Evolutionary conservation across 2,329 filamentous ascomycete genomes (phyloP).

Genomic region (Aspergillus sp.): DNA sequence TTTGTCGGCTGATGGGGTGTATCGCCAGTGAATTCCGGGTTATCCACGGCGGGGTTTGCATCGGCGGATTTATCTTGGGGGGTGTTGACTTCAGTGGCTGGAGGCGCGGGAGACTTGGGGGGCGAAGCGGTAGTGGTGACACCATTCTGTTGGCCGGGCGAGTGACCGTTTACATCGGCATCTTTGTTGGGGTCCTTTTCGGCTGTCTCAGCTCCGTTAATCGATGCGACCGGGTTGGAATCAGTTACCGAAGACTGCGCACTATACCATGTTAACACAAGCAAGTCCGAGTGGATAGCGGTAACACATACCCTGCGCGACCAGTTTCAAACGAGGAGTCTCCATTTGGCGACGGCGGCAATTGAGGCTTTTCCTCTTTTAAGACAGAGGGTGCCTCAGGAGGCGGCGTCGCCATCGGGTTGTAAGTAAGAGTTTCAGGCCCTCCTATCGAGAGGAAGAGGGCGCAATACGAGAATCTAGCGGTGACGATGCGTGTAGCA

Average conservation of each 20-base stretch:
- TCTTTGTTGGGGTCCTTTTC: slow-evolving; percentile 20
- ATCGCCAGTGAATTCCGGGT: background rate
- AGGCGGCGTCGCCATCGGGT: slow-evolving; percentile 44
- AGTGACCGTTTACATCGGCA: slow-evolving; percentile 32
- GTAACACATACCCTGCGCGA: slow-evolving; percentile 30
- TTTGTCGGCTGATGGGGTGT: slow-evolving; percentile 1
- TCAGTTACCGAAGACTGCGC: slow-evolving; percentile 25
- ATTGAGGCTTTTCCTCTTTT: slow-evolving; percentile 44
- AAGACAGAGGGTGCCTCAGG: slow-evolving; percentile 38
- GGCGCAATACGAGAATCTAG: slow-evolving; percentile 29
- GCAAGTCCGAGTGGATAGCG: background rate
- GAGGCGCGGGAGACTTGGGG: slow-evolving; percentile 29
- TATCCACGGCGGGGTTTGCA: slow-evolving; percentile 10
- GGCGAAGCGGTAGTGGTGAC: slow-evolving; percentile 25
- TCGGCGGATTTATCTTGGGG: slow-evolving; percentile 14
- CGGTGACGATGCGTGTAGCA: slow-evolving; percentile 19
- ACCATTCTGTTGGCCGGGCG: slow-evolving; percentile 29
- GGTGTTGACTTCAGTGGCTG: slow-evolving; percentile 11
- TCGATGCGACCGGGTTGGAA: slow-evolving; percentile 22
- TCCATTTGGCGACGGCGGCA: slow-evolving; percentile 37
- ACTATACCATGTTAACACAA: slow-evolving; percentile 21
- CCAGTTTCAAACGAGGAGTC: slow-evolving; percentile 27
- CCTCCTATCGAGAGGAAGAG: slow-evolving; percentile 17
- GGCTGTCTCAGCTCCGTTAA: slow-evolving; percentile 12
- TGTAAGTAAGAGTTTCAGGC: slow-evolving; percentile 18